Conservation (phyloP, 1,284 basidiomycete genomes). For the Trichosporon ovoides region DNA sequence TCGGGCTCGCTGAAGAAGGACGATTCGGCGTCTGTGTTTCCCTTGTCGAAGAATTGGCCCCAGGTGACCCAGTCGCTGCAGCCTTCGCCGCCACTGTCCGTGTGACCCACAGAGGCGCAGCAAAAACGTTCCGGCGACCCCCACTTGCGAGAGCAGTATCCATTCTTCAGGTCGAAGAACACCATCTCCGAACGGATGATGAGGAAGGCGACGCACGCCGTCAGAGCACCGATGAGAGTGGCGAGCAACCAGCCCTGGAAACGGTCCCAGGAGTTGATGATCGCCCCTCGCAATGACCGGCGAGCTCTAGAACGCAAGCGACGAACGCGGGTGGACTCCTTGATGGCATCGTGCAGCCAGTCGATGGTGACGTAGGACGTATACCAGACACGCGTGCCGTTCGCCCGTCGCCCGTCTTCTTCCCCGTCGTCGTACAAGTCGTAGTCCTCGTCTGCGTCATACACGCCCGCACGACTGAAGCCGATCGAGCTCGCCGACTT, state of each 20-base stretch:
- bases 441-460: slow-evolving; percentile 23
- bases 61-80: slow-evolving; percentile 73
- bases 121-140: slow-evolving; percentile 76
- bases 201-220: slow-evolving; percentile 77
- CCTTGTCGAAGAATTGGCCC: slow-evolving; percentile 52
- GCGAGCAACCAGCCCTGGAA: slow-evolving; percentile 87
- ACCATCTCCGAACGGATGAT: slow-evolving; percentile 83
- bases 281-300: slow-evolving; percentile 64
- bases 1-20: slow-evolving; percentile 48
- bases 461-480: slow-evolving; percentile 30
- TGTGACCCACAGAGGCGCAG: slow-evolving; percentile 54
- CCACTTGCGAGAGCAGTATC: slow-evolving; percentile 69
- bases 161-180: slow-evolving; percentile 91
- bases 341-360: slow-evolving; percentile 90
- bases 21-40: slow-evolving; percentile 12
- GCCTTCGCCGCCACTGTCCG: slow-evolving; percentile 32
- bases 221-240: slow-evolving; percentile 64
- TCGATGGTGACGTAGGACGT: slow-evolving; percentile 59
- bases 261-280: slow-evolving; percentile 70
- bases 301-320: slow-evolving; percentile 58
- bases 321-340: slow-evolving; percentile 74
- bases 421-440: slow-evolving; percentile 38
- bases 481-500: slow-evolving; percentile 38
- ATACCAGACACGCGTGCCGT: slow-evolving; percentile 89
- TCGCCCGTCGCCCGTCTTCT: slow-evolving; percentile 58